Evolutionary conservation across 2,329 filamentous ascomycete species (phyloP).

Genomic region (Fonsecaea pedrosoi): DNA sequence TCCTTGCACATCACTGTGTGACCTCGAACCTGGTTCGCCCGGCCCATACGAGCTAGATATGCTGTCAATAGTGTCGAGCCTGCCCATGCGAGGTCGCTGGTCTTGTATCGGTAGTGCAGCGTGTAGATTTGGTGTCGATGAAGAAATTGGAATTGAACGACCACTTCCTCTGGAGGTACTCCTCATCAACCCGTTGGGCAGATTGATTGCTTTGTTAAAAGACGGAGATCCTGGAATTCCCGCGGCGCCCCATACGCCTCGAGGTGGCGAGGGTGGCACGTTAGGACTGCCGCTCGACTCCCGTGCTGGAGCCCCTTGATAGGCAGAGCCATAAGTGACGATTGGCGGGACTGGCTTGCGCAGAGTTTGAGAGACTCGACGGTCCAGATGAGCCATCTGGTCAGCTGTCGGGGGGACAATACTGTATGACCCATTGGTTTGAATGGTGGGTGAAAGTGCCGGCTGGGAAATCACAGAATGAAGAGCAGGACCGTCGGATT

Average conservation of each 20-base stretch:
- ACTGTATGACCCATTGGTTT: conserved; percentile 11
- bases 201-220: conserved; percentile 33
- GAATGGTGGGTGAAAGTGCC: neutral
- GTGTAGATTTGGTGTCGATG: conserved; percentile 38
- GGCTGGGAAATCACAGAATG: conserved; percentile 10
- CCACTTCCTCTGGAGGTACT: conserved; percentile 35
- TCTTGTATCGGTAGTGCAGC: conserved; percentile 13
- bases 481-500: conserved; percentile 4
- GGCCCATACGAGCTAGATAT: conserved; percentile 28
- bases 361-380: conserved; percentile 23
- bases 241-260: conserved; percentile 35
- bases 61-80: conserved; percentile 38
- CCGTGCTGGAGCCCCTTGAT: conserved; percentile 10
- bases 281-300: conserved; percentile 18
- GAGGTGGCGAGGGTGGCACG: conserved; percentile 31
- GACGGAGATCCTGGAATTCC: conserved; percentile 32
- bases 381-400: conserved; percentile 38
- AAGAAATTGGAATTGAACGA: conserved; percentile 30
- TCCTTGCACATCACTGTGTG: conserved; percentile 20
- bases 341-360: conserved; percentile 26
- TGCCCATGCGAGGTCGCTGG: conserved; percentile 32
- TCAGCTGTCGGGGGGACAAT: conserved; percentile 28
- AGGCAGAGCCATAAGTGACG: conserved; percentile 12
- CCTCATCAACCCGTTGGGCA: conserved; percentile 34
- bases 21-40: conserved; percentile 25